These are phyloP conservation scores for Babesia microti DNA, from an alignment of 169 alveolate genomes.

Conservation along the genomic window DNA sequence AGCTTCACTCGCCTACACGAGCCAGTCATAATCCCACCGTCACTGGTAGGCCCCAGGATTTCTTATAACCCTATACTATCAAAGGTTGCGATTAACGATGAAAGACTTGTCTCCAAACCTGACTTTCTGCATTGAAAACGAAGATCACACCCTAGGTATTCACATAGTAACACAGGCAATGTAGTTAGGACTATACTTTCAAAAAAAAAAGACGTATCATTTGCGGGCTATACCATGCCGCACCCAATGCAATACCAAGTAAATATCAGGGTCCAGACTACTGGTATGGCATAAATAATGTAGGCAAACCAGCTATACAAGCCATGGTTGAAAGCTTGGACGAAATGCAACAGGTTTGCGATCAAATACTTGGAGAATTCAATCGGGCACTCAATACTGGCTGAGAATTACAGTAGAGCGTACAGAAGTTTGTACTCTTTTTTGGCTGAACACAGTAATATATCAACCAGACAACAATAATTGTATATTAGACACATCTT, in stretches of 20 bases:
- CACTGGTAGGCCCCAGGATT: too few species aligned
- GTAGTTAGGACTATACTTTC: constrained; percentile 57
- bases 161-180: constrained; percentile 32
- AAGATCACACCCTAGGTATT: constrained; percentile 67
- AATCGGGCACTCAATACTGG: too few species aligned
- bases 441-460: too few species aligned
- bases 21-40: too few species aligned
- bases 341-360: constrained; percentile 49
- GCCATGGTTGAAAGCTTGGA: constrained; percentile 46
- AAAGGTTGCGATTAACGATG: too few species aligned
- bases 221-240: constrained; percentile 75
- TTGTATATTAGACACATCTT: too few species aligned
- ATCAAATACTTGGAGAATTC: too few species aligned
- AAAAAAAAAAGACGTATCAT: constrained; percentile 61
- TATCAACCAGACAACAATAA: too few species aligned
- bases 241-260: constrained; percentile 71
- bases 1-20: too few species aligned
- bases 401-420: too few species aligned
- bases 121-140: constrained; percentile 68
- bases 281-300: constrained; percentile 39
- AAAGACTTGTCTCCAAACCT: constrained; percentile 64
- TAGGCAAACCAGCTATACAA: constrained; percentile 59
- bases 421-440: too few species aligned
- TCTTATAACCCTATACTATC: too few species aligned
- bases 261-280: constrained; percentile 67